phyloP scores from a whole-genome alignment of 1,284 basidiomycete species.

The Porogramme epimiltina region DNA sequence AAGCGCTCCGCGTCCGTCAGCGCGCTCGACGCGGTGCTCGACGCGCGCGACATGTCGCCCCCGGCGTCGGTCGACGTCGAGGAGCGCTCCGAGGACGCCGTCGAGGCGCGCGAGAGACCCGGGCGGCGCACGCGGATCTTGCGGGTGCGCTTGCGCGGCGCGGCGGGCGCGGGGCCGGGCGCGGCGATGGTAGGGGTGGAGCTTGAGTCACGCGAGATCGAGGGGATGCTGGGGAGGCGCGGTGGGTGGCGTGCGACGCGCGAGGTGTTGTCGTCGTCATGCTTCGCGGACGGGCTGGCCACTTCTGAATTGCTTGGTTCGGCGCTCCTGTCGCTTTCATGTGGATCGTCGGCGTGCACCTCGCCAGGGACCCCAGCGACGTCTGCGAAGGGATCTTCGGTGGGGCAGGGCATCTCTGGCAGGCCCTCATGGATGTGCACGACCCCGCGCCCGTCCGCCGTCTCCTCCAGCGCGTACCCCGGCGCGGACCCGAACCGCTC shows the following conservation, averaged over 20 bases:
- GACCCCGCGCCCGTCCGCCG: slow-evolving; percentile 16
- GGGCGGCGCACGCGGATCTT: slow-evolving; percentile 23
- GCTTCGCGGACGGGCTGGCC: too few species aligned
- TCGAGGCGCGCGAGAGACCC: slow-evolving; percentile 18
- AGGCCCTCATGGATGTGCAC: slow-evolving; percentile 17
- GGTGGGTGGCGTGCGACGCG: slow-evolving; percentile 10
- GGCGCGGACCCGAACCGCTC: slow-evolving; percentile 7
- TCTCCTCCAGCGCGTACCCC: slow-evolving; percentile 25
- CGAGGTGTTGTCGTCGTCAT: background rate
- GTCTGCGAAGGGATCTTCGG: slow-evolving; percentile 18
- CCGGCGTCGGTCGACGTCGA: slow-evolving; percentile 30
- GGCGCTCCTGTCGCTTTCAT: too few species aligned
- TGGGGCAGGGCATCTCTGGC: background rate
- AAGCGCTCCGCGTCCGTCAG: slow-evolving; percentile 37
- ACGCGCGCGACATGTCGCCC: slow-evolving; percentile 34
- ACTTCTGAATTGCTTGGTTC: too few species aligned
- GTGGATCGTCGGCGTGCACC: too few species aligned
- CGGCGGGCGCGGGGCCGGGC: too few species aligned
- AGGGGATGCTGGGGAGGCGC: slow-evolving; percentile 24
- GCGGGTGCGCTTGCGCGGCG: slow-evolving; percentile 18
- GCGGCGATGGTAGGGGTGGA: too few species aligned
- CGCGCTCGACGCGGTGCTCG: slow-evolving; percentile 23
- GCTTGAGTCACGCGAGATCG: slow-evolving; percentile 17
- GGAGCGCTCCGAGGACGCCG: slow-evolving; percentile 36
- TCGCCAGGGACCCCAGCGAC: slow-evolving; percentile 1